Evolutionary conservation across 2,329 filamentous ascomycete species (phyloP).

Genomic region (Microdochium paspali): DNA sequence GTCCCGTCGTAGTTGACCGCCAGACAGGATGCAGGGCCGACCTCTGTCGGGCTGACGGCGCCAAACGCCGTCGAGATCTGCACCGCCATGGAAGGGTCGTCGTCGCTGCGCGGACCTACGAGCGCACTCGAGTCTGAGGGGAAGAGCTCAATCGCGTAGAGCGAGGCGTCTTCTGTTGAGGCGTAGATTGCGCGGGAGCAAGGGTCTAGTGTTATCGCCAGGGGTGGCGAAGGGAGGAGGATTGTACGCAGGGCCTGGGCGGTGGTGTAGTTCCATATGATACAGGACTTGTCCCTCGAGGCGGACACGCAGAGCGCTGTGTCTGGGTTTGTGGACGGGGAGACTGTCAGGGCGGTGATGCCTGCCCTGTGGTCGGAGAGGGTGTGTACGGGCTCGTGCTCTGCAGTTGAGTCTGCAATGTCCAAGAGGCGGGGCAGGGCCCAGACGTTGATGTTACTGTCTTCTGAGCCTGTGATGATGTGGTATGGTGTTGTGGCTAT

Average conservation of each 20-base stretch:
- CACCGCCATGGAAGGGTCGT: conserved; percentile 46
- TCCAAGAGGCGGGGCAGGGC: conserved; percentile 66
- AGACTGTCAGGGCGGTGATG: conserved; percentile 55
- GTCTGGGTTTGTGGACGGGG: conserved; percentile 56
- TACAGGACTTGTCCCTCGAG: conserved; percentile 77
- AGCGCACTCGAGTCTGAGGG: conserved; percentile 36
- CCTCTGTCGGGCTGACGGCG: conserved; percentile 46
- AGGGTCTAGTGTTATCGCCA: conserved; percentile 69
- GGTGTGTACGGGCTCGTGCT: conserved; percentile 63
- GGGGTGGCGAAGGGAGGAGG: conserved; percentile 64
- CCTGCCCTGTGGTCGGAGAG: conserved; percentile 69
- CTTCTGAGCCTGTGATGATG: conserved; percentile 69
- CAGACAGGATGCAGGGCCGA: conserved; percentile 58
- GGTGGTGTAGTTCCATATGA: conserved; percentile 86
- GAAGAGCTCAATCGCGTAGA: conserved; percentile 72
- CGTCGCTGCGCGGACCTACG: conserved; percentile 40
- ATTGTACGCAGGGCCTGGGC: conserved; percentile 72
- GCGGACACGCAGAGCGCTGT: conserved; percentile 78
- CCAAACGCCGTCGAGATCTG: conserved; percentile 45
- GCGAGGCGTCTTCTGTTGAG: conserved; percentile 68
- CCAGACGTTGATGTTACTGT: conserved; percentile 92
- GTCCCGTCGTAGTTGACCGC: conserved; percentile 76
- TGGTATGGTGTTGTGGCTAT: conserved; percentile 64
- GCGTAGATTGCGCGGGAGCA: conserved; percentile 76
- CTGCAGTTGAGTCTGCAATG: conserved; percentile 38